Conservation (phyloP, 345 rosid species). For the Gossypium australe region DNA sequence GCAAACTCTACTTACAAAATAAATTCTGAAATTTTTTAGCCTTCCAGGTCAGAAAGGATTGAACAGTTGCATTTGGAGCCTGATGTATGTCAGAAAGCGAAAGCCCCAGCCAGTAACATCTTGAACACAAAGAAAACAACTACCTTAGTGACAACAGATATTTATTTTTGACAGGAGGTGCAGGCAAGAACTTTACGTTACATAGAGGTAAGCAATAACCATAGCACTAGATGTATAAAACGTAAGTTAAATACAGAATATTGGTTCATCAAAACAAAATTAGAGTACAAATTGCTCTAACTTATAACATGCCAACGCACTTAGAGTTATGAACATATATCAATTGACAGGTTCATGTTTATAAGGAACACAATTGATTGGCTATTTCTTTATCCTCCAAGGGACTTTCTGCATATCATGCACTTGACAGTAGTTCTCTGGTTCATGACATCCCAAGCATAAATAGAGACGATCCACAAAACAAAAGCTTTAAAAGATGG, state of each 20-base stretch:
- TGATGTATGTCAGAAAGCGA: not conserved
- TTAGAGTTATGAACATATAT: not conserved
- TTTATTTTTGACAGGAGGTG: not conserved
- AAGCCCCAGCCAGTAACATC: slow-evolving; percentile 9
- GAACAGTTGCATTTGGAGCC: slow-evolving; percentile 16
- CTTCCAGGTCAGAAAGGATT: slow-evolving; percentile 11
- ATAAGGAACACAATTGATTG: not conserved
- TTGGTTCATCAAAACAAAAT: not conserved
- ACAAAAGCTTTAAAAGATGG: not conserved
- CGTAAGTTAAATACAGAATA: not conserved
- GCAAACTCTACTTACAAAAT: not conserved
- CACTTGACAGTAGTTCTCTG: not conserved
- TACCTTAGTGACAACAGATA: not conserved
- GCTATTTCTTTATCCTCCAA: not conserved
- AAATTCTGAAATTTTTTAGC: slow-evolving; percentile 8
- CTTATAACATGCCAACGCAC: not conserved
- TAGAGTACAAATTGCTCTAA: not conserved
- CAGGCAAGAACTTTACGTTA: slow-evolving; percentile 7
- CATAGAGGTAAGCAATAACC: not conserved
- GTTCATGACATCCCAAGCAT: not conserved
- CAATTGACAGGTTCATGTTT: not conserved
- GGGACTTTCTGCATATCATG: not conserved
- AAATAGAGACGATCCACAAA: not conserved
- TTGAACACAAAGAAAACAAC: slow-evolving; percentile 12
- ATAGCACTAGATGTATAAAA: not conserved